phyloP scores from a whole-genome alignment of 2,329 filamentous ascomycete species.

The Venturia oleaginea region DNA sequence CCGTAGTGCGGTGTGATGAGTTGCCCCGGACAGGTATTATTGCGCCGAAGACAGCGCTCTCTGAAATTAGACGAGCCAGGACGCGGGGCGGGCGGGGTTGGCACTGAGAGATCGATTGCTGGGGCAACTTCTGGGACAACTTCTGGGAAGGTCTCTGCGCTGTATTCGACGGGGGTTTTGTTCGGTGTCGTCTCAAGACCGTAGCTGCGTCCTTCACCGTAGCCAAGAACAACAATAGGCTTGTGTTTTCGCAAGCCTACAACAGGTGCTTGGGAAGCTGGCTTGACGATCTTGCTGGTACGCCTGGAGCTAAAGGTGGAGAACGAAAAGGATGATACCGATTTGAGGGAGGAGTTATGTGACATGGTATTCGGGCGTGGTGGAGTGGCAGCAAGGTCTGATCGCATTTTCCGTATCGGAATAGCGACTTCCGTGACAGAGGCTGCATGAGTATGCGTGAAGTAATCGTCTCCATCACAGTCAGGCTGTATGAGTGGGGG shows the following conservation, averaged over 20 bases:
- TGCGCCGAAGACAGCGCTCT: neutral
- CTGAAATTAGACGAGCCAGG: neutral
- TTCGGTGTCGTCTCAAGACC: neutral
- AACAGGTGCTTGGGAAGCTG: conserved; percentile 16
- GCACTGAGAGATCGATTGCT: neutral
- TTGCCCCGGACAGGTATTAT: neutral
- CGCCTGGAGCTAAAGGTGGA: conserved; percentile 20
- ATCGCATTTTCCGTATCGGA: neutral
- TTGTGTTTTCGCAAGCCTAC: conserved; percentile 19
- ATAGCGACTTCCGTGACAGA: conserved; percentile 6
- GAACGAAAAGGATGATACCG: conserved; percentile 23
- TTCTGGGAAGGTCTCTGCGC: conserved; percentile 3
- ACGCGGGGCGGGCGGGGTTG: neutral
- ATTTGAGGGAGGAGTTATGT: conserved; percentile 29
- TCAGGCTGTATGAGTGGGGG: conserved; percentile 33
- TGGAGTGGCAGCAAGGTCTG: conserved; percentile 15
- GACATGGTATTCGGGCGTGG: conserved; percentile 17
- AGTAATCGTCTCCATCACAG: conserved; percentile 35
- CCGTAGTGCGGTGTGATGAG: neutral
- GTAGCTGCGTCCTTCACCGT: conserved; percentile 28
- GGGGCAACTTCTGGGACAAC: conserved; percentile 9
- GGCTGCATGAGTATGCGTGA: conserved; percentile 15
- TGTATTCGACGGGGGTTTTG: neutral
- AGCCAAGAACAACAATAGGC: conserved; percentile 31
- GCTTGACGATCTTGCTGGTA: conserved; percentile 22